A percentile compares a stretch with the other conserved stretches of the same genome.
These are phyloP conservation scores for Globisporangium viniferum DNA, from an alignment of 352 stramenopile species.

Conservation along the genomic window DNA sequence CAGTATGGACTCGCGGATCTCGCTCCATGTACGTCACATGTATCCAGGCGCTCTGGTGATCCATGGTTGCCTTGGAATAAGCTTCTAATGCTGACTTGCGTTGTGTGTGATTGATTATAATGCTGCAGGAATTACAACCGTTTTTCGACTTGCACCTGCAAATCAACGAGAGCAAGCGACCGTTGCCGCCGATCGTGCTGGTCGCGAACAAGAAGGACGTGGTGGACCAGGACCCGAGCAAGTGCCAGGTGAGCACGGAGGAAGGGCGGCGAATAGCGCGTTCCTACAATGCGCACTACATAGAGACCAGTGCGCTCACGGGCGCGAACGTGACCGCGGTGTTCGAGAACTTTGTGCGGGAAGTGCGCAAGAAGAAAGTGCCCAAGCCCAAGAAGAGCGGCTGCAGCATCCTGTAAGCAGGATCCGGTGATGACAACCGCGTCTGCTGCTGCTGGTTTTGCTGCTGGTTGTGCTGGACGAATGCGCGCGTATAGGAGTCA, in stretches of 20 bases:
- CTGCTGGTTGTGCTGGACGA: neutral
- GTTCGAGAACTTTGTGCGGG: slow-evolving; percentile 86
- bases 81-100: neutral
- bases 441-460: neutral
- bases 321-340: slow-evolving; percentile 83
- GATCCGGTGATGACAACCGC: neutral
- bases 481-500: neutral
- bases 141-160: slow-evolving; percentile 88
- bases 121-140: slow-evolving; percentile 68
- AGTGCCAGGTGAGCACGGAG: slow-evolving; percentile 83
- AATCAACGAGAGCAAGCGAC: slow-evolving; percentile 82
- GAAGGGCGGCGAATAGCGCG: slow-evolving; percentile 80
- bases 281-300: slow-evolving; percentile 86
- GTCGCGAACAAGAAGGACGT: slow-evolving; percentile 90
- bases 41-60: neutral
- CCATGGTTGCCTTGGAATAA: neutral
- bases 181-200: slow-evolving; percentile 80
- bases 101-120: neutral
- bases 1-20: slow-evolving; percentile 87
- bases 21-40: slow-evolving; percentile 55
- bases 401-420: slow-evolving; percentile 57
- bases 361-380: slow-evolving; percentile 79
- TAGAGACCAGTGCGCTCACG: slow-evolving; percentile 85
- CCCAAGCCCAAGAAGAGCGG: slow-evolving; percentile 73
- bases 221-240: slow-evolving; percentile 75